Evolutionary conservation across 805 yeast genomes (phyloP).

Genomic region (Saccharomycopsis malanga): DNA sequence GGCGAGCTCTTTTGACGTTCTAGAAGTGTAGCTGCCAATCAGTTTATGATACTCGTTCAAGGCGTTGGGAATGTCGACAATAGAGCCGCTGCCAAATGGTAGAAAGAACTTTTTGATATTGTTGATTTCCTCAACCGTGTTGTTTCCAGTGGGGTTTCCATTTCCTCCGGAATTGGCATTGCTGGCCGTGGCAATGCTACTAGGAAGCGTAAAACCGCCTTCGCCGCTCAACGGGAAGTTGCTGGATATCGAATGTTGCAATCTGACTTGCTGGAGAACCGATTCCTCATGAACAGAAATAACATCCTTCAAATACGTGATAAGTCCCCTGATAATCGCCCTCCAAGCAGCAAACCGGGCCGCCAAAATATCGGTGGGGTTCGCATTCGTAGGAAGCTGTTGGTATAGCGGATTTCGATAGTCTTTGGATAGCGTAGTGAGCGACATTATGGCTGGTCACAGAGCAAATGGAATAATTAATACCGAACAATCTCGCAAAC

Average conservation of each 20-base stretch:
- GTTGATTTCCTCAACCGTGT: constrained; percentile 29
- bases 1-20: constrained; percentile 53
- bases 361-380: constrained; percentile 85
- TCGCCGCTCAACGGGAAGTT: constrained; percentile 35
- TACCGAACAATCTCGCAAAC: no score
- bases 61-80: constrained; percentile 53
- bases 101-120: constrained; percentile 39
- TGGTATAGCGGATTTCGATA: constrained; percentile 38
- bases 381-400: constrained; percentile 50
- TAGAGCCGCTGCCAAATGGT: constrained; percentile 52
- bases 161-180: not conserved
- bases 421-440: constrained; percentile 4
- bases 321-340: constrained; percentile 62
- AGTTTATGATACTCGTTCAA: constrained; percentile 49
- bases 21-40: constrained; percentile 50
- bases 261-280: constrained; percentile 70
- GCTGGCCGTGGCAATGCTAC: not conserved
- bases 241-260: constrained; percentile 62
- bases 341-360: constrained; percentile 84
- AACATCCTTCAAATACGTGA: constrained; percentile 69
- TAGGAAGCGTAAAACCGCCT: constrained; percentile 18
- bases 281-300: constrained; percentile 85
- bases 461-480: not conserved
- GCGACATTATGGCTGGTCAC: constrained; percentile 7
- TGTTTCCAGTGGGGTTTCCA: constrained; percentile 21